These are phyloP conservation scores for Cladosporium sp. DNA, from an alignment of 2,329 filamentous ascomycete genomes.

Conservation along the genomic window DNA sequence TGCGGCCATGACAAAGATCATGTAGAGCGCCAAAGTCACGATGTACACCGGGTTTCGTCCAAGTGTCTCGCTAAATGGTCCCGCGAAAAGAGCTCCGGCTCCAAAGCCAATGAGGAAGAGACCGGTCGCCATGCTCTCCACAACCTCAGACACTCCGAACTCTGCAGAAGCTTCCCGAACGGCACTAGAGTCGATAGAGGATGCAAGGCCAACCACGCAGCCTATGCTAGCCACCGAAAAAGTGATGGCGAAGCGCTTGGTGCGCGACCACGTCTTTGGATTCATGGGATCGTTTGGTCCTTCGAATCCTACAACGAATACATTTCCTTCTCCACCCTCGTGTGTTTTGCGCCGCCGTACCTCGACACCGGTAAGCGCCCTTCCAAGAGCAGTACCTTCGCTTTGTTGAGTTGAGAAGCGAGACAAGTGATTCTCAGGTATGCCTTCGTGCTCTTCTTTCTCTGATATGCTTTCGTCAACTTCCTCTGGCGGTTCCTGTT, in stretches of 20 bases:
- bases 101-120: constrained; percentile 43
- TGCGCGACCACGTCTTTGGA: constrained; percentile 20
- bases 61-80: constrained; percentile 43
- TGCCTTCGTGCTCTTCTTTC: constrained; percentile 23
- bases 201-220: constrained; percentile 10
- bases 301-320: constrained; percentile 34
- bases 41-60: constrained; percentile 35
- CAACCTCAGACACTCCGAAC: constrained; percentile 22
- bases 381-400: constrained; percentile 38
- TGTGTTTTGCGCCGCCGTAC: constrained; percentile 40
- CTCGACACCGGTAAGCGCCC: constrained; percentile 41
- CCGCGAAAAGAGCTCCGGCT: constrained; percentile 41
- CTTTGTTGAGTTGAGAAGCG: constrained; percentile 36
- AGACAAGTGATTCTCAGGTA: constrained; percentile 31
- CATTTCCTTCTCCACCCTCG: constrained; percentile 41
- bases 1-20: constrained; percentile 26
- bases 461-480: constrained; percentile 23
- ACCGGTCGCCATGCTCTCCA: constrained; percentile 15
- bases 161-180: constrained; percentile 1
- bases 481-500: background rate
- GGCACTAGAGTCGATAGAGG: constrained; percentile 19
- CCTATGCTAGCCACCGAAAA: constrained; percentile 6
- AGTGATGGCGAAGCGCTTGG: constrained; percentile 5
- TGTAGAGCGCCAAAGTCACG: constrained; percentile 23
- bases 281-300: constrained; percentile 19